phyloP scores from a whole-genome alignment of 192 early-diverging fungal genomes.

The Linnemannia schmuckeri region DNA sequence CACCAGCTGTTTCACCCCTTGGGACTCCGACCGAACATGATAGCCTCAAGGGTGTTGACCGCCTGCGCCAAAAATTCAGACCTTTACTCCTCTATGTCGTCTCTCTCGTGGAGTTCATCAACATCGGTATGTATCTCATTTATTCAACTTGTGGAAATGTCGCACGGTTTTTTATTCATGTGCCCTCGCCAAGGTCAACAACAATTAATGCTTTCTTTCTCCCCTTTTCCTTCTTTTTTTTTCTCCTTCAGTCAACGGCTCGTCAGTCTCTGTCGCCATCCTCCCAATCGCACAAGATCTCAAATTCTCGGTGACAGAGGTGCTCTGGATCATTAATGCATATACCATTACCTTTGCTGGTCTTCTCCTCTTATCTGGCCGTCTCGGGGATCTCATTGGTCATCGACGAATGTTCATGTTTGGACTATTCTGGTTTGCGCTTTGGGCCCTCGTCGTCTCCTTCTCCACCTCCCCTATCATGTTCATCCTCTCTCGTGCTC shows the following conservation, averaged over 20 bases:
- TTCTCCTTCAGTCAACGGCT: slow-evolving; percentile 25
- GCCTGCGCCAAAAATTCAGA: slow-evolving; percentile 15
- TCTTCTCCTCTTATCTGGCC: slow-evolving; percentile 19
- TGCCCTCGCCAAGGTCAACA: too few relatives aligned
- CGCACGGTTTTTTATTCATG: too few relatives aligned
- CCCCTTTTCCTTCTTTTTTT: too few relatives aligned
- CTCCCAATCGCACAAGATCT: too few relatives aligned
- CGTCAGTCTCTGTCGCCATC: slow-evolving; percentile 33
- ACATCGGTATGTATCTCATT: slow-evolving; percentile 8
- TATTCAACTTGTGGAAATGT: too few relatives aligned
- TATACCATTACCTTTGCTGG: too few relatives aligned
- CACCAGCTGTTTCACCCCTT: too few relatives aligned
- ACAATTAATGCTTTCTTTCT: too few relatives aligned
- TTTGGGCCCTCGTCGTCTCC: slow-evolving; percentile 41
- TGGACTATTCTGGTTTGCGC: slow-evolving; percentile 44
- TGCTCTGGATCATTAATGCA: too few relatives aligned
- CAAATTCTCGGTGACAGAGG: too few relatives aligned
- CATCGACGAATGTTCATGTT: slow-evolving; percentile 45
- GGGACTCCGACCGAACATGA: too few relatives aligned
- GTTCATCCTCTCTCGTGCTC: slow-evolving; percentile 44
- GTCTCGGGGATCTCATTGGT: slow-evolving; percentile 55
- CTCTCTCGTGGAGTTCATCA: slow-evolving; percentile 35
- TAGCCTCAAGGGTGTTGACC: too few relatives aligned
- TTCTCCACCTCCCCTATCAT: slow-evolving; percentile 42
- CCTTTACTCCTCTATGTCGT: slow-evolving; percentile 41